Evolutionary conservation across 2,329 filamentous ascomycete species (phyloP), one percentile per base, ranked within the genome.

Genomic region (Juglanconis oblonga): DNA sequence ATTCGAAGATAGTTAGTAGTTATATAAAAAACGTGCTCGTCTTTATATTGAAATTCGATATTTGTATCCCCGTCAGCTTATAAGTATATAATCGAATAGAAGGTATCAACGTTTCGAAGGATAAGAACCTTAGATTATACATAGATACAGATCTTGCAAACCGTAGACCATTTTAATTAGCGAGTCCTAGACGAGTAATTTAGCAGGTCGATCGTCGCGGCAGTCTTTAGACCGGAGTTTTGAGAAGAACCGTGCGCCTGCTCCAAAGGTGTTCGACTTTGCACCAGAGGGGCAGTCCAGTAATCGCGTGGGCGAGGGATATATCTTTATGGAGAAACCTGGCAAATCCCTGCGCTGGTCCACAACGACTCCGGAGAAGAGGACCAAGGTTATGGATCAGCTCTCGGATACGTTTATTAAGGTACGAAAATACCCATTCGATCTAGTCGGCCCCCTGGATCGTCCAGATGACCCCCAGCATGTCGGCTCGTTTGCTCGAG

Each of bases 1-100:
- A 58, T 48, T n/a, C 55, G 55, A 2, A 58, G 55, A 29, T 52
- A 36, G 31, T 57, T 57, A 4, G 11, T 57, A 10, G 24, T 33
- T 29, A 33, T 57, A 11, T 57, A 35, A 35, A 57, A 36, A 14
- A 57, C 32, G n/a, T 35, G 31, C n/a, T 29, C 29, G 5, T 52
- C 55, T 11, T 2, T 3, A 29, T 45, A 45, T 6, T 14, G 24
- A 24, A 57, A 35, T 36, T 57, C 29, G n/a, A 52, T 10, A 47
- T 57, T 35, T 4, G 45, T 45, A 7, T 51, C 33, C 6, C 48
- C 14, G 10, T 57, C n/a, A n/a, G 47, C 55, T 9, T 44, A 31
- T 2, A 57, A 29, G 29, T 51, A 57, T 24, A 52, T 8, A 29
- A 57, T 31, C 29, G 48, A 40, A 51, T 52, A 33, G n/a, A 11